Conservation (phyloP, 768 basidiomycete genomes). For the Coprinopsis sp. region DNA sequence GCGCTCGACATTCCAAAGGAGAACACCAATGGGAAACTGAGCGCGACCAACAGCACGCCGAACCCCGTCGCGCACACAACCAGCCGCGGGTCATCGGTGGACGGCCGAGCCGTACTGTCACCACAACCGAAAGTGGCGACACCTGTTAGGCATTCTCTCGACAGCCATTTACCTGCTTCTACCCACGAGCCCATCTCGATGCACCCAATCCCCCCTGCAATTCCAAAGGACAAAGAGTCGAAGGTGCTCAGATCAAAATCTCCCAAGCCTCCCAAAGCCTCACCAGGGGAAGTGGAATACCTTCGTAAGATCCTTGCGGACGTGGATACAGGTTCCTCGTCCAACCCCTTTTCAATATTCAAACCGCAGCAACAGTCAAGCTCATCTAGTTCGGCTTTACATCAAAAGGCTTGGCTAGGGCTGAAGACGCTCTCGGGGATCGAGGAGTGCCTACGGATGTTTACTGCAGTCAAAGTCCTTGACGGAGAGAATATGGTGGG, state of each 20-base stretch:
- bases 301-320: constrained; percentile 68
- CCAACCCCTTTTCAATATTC: constrained; percentile 3
- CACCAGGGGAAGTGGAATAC: constrained; percentile 58
- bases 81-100: no score
- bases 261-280: constrained; percentile 50
- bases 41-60: constrained; percentile 6
- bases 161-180: constrained; percentile 1
- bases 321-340: constrained; percentile 41
- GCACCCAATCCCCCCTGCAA: neutral
- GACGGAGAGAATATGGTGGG: constrained; percentile 95
- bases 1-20: neutral
- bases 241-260: constrained; percentile 32
- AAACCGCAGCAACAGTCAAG: constrained; percentile 39
- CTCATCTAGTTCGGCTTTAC: neutral
- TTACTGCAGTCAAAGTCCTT: constrained; percentile 89
- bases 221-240: no score
- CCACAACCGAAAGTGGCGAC: no score
- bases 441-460: constrained; percentile 80
- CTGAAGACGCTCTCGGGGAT: constrained; percentile 50
- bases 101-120: no score
- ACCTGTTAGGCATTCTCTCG: no score
- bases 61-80: constrained; percentile 5
- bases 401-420: constrained; percentile 28
- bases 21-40: neutral
- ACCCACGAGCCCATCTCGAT: neutral